Evolutionary conservation across 208 protist species (phyloP).

Genomic region (Acanthamoeba healyi): DNA sequence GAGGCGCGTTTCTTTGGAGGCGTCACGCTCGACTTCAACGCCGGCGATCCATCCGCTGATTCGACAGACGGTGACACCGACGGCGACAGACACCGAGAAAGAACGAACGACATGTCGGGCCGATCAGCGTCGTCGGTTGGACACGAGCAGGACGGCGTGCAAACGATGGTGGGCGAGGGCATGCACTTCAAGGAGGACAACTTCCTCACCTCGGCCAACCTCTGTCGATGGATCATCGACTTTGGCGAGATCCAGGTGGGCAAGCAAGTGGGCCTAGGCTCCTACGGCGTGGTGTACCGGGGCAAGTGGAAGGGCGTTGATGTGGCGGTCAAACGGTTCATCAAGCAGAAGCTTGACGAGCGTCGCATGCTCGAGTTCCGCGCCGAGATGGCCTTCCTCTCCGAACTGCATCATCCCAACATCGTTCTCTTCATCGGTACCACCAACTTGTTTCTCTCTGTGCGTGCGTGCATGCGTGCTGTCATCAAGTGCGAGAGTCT

Average conservation of each 20-base stretch:
- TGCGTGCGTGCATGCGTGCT: no score
- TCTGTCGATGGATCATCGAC: conserved; percentile 52
- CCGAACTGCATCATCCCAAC: conserved; percentile 52
- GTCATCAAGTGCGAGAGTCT: no score
- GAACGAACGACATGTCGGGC: no score
- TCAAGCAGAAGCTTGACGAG: conserved; percentile 55
- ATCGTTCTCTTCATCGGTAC: conserved; percentile 70
- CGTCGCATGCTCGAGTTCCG: conserved; percentile 49
- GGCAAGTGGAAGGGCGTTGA: conserved; percentile 61
- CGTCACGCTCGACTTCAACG: background rate
- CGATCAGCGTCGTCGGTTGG: no score
- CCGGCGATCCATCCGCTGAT: background rate
- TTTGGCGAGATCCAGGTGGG: conserved; percentile 19
- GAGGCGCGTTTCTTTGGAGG: conserved; percentile 28
- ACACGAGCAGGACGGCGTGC: background rate
- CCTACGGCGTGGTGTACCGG: conserved; percentile 24
- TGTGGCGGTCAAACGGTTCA: conserved; percentile 32
- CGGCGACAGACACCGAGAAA: no score
- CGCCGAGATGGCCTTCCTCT: conserved; percentile 62
- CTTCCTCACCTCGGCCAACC: conserved; percentile 61
- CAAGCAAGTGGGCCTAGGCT: conserved; percentile 9
- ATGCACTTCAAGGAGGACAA: conserved; percentile 12
- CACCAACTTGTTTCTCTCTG: no score
- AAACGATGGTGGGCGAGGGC: background rate
- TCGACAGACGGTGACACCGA: no score